Evolutionary conservation across 2,329 filamentous ascomycete genomes (phyloP), one percentile per base, ranked within the genome.

Genomic region (Penicillium oxalicum): DNA sequence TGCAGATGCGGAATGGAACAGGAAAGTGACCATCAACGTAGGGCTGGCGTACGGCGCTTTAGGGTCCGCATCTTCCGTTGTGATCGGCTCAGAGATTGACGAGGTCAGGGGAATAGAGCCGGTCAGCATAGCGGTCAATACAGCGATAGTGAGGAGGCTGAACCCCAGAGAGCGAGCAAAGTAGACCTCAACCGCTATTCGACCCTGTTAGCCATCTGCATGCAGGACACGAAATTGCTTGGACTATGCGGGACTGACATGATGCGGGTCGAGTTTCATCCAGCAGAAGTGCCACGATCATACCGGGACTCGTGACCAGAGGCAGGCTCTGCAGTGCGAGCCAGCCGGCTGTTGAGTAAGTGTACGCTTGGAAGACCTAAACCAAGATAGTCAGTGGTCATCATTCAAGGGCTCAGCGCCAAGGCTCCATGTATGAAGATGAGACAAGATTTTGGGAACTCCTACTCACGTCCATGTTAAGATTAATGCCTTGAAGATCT

Each of bases 141-240:
- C 62, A 29, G 81, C 82, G 27, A 91, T 70, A 8, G 81, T 72
- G 24, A 90, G 72, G 39, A 89, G 77, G 28, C 82, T 73, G 48
- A 91, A 73, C 54, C 85, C 87, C 1, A 89, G 77, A 27, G 78
- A 81, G 37, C 87, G 84, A 44, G 82, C 82, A 65, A 91, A 83
- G 75, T 91, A 91, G 48, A 79, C 70, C 67, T 90, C 86, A 29
- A 88, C 74, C 25, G 70, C 82, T 81, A 56, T 36, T 12, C 38
- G 27, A 48, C 40, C 55, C 45, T 49, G 51, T 51, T 51, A 53
- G 52, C 44, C 48, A n/a, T 27, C 8, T 27, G 8, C 28, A 24
- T 41, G 4, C 4, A 35, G 9, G 28, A 34, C 7, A 13, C n/a
- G n/a, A 13, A 2, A 4, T 7, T 18, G 25, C 9, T 11, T 34